These are phyloP conservation scores for Stentor roeselii DNA, from an alignment of 73 alveolate genomes.

Conservation along the genomic window DNA sequence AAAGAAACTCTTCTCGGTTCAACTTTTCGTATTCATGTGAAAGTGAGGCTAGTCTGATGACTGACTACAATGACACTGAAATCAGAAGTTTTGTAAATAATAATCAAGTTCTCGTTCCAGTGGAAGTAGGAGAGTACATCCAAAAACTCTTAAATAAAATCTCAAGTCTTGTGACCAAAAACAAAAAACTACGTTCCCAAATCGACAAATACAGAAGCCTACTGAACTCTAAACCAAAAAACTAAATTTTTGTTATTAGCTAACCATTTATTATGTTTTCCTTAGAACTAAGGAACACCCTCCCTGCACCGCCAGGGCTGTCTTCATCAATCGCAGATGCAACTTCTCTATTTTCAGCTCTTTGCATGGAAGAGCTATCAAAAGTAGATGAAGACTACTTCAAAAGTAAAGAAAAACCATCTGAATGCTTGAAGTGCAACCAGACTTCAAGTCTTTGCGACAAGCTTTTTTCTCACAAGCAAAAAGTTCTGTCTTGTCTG, in stretches of 20 bases:
- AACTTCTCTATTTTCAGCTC: neutral
- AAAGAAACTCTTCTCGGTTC: neutral
- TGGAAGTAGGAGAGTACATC: slow-evolving; percentile 9
- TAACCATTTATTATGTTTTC: too few species aligned
- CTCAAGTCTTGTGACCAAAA: neutral
- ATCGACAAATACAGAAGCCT: neutral
- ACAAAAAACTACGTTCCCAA: neutral
- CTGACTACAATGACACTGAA: neutral
- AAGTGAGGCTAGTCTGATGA: neutral
- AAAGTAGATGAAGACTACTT: neutral
- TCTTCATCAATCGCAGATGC: neutral
- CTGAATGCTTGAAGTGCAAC: neutral
- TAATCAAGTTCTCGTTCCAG: neutral
- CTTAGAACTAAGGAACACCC: neutral
- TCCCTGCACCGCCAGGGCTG: neutral
- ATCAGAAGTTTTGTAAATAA: neutral
- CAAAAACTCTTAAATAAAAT: neutral
- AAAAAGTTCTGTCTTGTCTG: neutral
- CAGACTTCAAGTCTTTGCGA: neutral
- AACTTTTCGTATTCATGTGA: neutral
- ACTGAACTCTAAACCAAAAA: neutral
- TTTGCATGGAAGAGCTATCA: neutral
- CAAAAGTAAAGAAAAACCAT: too few species aligned
- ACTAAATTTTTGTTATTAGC: neutral
- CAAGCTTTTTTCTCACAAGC: neutral